Evolutionary conservation across 768 basidiomycete genomes (phyloP), one percentile per base, ranked within the genome.

Genomic region (Pleurotus citrinopileatus): DNA sequence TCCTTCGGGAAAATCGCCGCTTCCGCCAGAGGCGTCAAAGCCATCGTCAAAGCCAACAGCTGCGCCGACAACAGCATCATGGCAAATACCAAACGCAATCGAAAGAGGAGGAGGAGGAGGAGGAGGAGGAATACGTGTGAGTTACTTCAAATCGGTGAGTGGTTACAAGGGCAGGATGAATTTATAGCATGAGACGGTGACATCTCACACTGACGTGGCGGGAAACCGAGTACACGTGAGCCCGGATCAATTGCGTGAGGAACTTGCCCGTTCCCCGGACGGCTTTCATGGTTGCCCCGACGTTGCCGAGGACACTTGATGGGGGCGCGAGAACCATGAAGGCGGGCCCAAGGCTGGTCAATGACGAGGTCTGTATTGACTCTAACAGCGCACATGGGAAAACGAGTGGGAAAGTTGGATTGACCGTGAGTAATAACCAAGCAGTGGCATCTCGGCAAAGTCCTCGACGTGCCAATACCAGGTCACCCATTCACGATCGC

Each of bases 1-100:
- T 78, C 80, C 29, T 71, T 60, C 0, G 76, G 75, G 53, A 80
- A 81, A 45, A 81, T 60, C 12, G 66, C 80, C 10, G 78, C 79
- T 28, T 70, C 70, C 23, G 70, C 77, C 23, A 79, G 50, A 25
- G 76, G 73, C 29, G 70, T 56, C 42, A 74, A 66, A 20, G 70
- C 58, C 28, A 56, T 2, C 25, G 40, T 42, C 10, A 57, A 28
- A 17, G 42, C 38, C n/a, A 56, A 20, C 22, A 52, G 19, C 15
- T 50, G 47, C 23, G 54, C 28, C 38, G 48, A 34, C 48, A 50
- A 50, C 34, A 55, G 42, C 40, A 58, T 50, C 8, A 42, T 55
- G 32, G 44, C 9, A 34, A 34, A 7, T 7, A 7, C 32, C 7
- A 15, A 7, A 34, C 7, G 7, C 32, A 34, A 26, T 7, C 22